Percentiles rank a stretch among this genome's conserved stretches.
phyloP scores from a whole-genome alignment of 345 rosid species.

The Bruguiera gymnorhiza region DNA sequence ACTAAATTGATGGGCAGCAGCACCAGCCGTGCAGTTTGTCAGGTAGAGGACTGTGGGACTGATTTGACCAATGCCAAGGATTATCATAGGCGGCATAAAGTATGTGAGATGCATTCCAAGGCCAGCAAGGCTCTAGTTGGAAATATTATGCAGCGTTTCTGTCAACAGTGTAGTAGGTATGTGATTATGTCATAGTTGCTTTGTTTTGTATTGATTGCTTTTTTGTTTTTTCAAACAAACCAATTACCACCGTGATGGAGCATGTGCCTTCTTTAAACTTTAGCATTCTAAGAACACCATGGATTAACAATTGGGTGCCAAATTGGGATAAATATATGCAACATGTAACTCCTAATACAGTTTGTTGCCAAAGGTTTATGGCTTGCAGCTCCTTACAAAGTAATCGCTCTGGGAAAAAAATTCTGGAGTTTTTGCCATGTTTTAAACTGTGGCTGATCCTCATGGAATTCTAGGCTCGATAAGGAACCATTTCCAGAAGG shows the following conservation, averaged over 20 bases:
- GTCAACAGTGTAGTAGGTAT: constrained; percentile 99
- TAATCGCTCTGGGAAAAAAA: background rate
- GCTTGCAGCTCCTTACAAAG: too few species aligned
- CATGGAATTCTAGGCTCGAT: too few species aligned
- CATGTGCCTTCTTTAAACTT: constrained; percentile 1
- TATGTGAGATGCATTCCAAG: constrained; percentile 95
- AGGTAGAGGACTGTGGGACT: constrained; percentile 90
- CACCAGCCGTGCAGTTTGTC: constrained; percentile 71
- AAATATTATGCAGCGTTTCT: constrained; percentile 89
- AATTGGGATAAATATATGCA: background rate
- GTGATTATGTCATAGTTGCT: constrained; percentile 10
- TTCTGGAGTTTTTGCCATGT: background rate
- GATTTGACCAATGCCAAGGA: constrained; percentile 94
- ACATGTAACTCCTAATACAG: background rate
- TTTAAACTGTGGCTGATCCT: too few species aligned
- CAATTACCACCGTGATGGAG: background rate
- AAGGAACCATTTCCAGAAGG: too few species aligned
- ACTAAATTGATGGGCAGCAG: constrained; percentile 55
- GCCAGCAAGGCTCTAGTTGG: constrained; percentile 85
- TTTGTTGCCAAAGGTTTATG: too few species aligned
- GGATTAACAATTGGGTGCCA: background rate
- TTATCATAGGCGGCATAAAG: constrained; percentile 95
- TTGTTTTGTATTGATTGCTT: background rate
- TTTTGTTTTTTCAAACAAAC: background rate
- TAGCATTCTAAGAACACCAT: background rate